phyloP scores from a whole-genome alignment of 2,329 filamentous ascomycete genomes.

The Penicillium brevicompactum region DNA sequence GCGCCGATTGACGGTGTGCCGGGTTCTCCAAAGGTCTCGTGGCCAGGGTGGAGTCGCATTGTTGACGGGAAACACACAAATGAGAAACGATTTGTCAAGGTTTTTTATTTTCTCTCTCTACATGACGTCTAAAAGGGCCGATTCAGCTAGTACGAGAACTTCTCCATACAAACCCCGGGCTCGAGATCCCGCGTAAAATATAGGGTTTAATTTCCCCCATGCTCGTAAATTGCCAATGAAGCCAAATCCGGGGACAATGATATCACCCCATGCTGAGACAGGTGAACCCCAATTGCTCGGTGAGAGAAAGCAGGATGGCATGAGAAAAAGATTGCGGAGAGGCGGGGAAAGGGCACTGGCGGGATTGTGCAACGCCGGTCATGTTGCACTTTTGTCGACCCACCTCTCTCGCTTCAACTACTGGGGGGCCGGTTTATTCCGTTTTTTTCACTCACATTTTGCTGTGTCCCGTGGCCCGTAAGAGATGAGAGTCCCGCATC shows the following conservation, averaged over 20 bases:
- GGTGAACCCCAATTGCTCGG: neutral
- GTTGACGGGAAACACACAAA: neutral
- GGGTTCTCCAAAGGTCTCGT: neutral
- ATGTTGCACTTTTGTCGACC: neutral
- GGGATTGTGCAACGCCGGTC: neutral
- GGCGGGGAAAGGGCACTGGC: neutral
- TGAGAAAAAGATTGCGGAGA: slow-evolving; percentile 1
- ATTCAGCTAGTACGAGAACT: too few species aligned
- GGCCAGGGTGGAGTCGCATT: neutral
- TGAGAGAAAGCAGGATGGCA: slow-evolving; percentile 3
- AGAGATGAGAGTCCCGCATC: neutral
- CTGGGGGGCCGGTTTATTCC: slow-evolving; percentile 1
- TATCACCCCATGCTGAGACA: neutral
- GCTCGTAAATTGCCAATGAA: neutral
- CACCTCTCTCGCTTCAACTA: neutral
- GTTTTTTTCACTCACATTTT: neutral
- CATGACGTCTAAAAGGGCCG: neutral
- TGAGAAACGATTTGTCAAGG: slow-evolving; percentile 5
- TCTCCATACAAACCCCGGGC: too few species aligned
- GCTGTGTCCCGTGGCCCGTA: neutral
- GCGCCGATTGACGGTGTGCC: neutral
- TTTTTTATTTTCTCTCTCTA: neutral
- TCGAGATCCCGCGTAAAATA: neutral
- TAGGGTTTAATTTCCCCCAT: neutral
- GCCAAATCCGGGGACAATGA: slow-evolving; percentile 2